Percentiles rank a stretch among this genome's conserved stretches.
Evolutionary conservation across 768 basidiomycete genomes (phyloP).

Genomic region (Dendrothele bispora): DNA sequence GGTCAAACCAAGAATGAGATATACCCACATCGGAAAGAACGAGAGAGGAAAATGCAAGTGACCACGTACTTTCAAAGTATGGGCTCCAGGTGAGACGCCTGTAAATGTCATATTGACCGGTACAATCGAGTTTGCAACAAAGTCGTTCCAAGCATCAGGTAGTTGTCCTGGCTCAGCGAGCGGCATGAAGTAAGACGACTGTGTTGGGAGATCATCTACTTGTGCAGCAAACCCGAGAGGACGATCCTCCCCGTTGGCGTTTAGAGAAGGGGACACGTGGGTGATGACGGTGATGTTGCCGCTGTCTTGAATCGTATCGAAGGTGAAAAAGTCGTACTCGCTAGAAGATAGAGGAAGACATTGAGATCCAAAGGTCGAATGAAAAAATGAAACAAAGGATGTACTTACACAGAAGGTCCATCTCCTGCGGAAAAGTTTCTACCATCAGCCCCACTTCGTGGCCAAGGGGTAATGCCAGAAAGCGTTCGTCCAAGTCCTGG

Average conservation of each 20-base stretch:
- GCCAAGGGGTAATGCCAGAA: constrained; percentile 63
- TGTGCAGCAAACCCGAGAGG: constrained; percentile 54
- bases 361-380: not conserved
- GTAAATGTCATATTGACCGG: constrained; percentile 37
- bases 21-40: not conserved
- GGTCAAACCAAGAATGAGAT: not conserved
- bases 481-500: constrained; percentile 60
- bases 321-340: constrained; percentile 66
- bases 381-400: not conserved
- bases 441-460: constrained; percentile 44
- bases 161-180: constrained; percentile 41
- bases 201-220: constrained; percentile 43
- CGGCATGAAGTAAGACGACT: constrained; percentile 48
- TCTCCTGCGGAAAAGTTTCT: constrained; percentile 59
- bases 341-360: constrained; percentile 23
- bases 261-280: constrained; percentile 52
- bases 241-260: constrained; percentile 46
- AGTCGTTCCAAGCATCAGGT: constrained; percentile 54
- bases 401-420: constrained; percentile 57
- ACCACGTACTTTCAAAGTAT: constrained; percentile 53
- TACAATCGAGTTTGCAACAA: constrained; percentile 54
- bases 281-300: constrained; percentile 50
- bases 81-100: constrained; percentile 47
- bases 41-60: not conserved
- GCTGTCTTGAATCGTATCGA: constrained; percentile 42